Evolutionary conservation across 2,329 filamentous ascomycete genomes (phyloP), one percentile per base, ranked within the genome.

Genomic region (Furcasterigmium furcatum): DNA sequence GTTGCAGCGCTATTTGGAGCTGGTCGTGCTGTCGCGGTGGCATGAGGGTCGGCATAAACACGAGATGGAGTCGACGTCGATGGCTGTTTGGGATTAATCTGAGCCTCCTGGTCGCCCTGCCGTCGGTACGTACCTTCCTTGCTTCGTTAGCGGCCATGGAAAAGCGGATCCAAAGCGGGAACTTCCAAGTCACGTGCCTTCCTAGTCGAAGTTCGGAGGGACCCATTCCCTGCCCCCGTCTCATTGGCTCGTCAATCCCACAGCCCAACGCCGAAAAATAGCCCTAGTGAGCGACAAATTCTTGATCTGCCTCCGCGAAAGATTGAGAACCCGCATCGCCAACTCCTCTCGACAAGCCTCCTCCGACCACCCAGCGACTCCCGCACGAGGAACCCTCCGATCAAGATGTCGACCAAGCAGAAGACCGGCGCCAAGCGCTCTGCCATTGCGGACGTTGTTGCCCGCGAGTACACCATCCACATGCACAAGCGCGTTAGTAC

Each of bases 381-480:
- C 47, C 48, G 32, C 39, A 41, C 45, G 47, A 46, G 55, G 58
- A 66, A 56, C 67, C n/a, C n/a, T n/a, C 60, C 44, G 52, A 36
- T 48, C 45, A 48, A 78, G 70, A 87, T 87, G 82, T 85, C 83
- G 70, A 71, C 76, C 64, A 81, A 75, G 67, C 67, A 71, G 64
- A 81, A 83, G 77, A 86, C 84, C 77, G 70, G 79, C 64, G 87
- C 85, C 80, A 87, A 87, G 77, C 89, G 91, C 72, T 96, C 90
- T 76, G 95, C 95, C 80, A 96, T 99, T 76, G 86, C 90, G 76
- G 92, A 99, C 78, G 95, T 99, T 71, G 92, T 99, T 74, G 87
- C 94, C 67, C 90, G 94, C 84, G 95, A 99, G 83, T 99, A 99
- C 86, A 99, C 94, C 76, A 97, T 99, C 80, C 92, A 99, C 85